Evolutionary conservation across 176 grass and related monocot genomes (phyloP), one percentile per base, ranked within the genome.

Genomic region (Paspalum vaginatum): DNA sequence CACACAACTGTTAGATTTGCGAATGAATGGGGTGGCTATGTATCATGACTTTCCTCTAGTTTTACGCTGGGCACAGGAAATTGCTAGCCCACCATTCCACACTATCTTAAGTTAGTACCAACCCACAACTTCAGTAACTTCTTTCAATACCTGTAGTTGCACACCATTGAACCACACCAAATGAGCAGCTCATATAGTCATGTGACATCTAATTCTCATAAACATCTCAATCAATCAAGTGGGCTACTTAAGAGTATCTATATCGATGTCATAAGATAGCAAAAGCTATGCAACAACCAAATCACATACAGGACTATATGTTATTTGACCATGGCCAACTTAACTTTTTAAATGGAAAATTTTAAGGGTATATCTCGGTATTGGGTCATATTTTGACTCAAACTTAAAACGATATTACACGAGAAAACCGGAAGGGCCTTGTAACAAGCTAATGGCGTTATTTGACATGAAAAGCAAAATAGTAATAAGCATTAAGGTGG

Each of bases 361-460:
- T 59, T 2, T 12, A 78, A 26, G 7, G 68, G 24, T 20, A 40
- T 65, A 15, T 75, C 49, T 58, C 16, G 53, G 32, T n/a, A 25
- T 26, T 59, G 13, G 68, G 43, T 5, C 27, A 66, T 58, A 9
- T 2, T 68, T 66, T 3, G 32, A 32, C 32, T 27, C 27, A 48
- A 3, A 48, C 10, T 74, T 78, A 5, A 25, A 68, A 41, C 38
- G 16, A 61, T 21, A 72, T 81, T 25, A 39, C 41, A 83, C 47
- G 48, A 40, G 0, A 37, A 54, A 68, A 76, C 43, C 68, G 60
- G 11, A 37, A 65, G 48, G 78, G 44, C 2, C 55, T 60, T 32
- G 9, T 11, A 64, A 79, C 53, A 82, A 65, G n/a, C 18, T 39
- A 65, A 80, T 76, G 56, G 6, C 13, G 74, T 66, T 26, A 14